These are phyloP conservation scores for Aureobasidium vineae DNA, from an alignment of 2,329 filamentous ascomycete species.

Conservation along the genomic window DNA sequence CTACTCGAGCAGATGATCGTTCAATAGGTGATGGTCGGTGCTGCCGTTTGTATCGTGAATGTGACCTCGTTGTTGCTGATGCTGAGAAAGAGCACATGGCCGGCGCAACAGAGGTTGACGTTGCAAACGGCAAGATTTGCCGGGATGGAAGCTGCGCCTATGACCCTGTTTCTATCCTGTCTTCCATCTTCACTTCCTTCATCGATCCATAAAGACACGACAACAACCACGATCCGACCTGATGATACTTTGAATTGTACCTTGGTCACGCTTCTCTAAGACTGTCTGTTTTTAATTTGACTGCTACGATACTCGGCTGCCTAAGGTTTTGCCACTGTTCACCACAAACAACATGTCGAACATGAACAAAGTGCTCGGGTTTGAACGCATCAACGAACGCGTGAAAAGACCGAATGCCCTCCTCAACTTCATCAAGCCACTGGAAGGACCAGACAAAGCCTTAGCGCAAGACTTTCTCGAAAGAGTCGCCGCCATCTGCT, in stretches of 20 bases:
- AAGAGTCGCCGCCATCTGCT: constrained; percentile 76
- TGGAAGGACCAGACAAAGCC: constrained; percentile 55
- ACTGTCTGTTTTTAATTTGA: not conserved
- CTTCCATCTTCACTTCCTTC: not conserved
- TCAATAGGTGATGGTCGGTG: not conserved
- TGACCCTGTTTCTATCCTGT: not conserved
- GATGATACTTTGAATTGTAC: not conserved
- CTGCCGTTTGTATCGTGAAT: not conserved
- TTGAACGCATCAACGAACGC: constrained; percentile 74
- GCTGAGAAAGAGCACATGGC: not conserved
- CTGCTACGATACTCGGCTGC: not conserved
- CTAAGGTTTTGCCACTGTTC: not conserved
- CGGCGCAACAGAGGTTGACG: not conserved
- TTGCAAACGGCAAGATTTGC: constrained; percentile 7
- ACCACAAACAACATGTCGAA: constrained; percentile 18
- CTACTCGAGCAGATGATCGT: not conserved
- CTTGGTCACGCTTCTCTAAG: not conserved
- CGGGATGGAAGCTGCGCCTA: not conserved
- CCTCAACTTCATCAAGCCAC: constrained; percentile 82
- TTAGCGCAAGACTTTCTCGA: constrained; percentile 69
- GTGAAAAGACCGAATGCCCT: constrained; percentile 70
- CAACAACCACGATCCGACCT: not conserved
- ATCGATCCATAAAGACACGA: not conserved
- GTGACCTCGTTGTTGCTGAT: not conserved
- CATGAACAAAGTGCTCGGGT: constrained; percentile 68